phyloP scores from a whole-genome alignment of 305 asterid genomes.

The Fraxinus angustifolia region DNA sequence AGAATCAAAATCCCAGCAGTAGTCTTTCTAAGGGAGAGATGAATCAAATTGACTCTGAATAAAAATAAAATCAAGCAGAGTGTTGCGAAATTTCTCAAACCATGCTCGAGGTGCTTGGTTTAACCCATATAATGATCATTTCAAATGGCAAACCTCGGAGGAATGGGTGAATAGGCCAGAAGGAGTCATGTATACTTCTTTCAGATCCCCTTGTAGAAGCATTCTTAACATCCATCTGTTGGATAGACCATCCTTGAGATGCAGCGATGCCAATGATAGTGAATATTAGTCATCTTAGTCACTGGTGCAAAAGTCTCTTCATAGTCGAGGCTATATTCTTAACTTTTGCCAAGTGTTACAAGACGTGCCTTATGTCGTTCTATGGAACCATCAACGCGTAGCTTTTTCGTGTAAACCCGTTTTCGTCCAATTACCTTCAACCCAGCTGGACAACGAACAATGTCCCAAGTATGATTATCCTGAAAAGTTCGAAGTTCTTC shows the following conservation, averaged over 20 bases:
- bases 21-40: background rate
- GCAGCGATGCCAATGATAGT: background rate
- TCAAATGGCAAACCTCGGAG: background rate
- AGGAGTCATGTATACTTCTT: background rate
- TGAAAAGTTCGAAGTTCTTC: background rate
- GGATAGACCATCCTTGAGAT: no score
- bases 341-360: background rate
- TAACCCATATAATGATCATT: background rate
- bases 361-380: background rate
- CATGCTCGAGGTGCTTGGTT: background rate
- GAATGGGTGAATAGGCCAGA: background rate
- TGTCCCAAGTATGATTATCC: background rate
- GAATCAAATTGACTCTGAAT: background rate
- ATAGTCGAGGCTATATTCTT: background rate
- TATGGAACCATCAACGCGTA: background rate
- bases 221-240: no score
- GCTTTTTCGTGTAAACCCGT: background rate
- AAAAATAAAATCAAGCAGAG: background rate
- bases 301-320: background rate
- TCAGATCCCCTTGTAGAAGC: background rate
- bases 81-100: background rate
- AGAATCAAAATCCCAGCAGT: background rate
- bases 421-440: background rate
- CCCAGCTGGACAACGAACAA: background rate
- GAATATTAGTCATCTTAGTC: background rate